Conservation (phyloP, 2,329 filamentous ascomycete species). For the Lecanicillium sp. region DNA sequence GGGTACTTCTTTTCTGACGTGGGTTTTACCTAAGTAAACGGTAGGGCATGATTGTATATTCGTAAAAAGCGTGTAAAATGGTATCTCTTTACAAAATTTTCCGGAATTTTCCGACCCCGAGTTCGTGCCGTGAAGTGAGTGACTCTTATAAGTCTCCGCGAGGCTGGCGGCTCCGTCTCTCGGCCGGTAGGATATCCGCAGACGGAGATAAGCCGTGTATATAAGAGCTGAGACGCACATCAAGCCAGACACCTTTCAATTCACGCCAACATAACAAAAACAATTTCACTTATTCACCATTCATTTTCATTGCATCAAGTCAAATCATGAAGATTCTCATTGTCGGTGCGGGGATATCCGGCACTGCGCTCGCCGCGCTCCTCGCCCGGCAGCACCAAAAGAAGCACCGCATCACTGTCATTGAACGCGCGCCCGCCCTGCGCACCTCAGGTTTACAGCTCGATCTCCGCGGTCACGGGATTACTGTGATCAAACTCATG, state of each 20-base stretch:
- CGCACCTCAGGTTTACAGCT: constrained; percentile 46
- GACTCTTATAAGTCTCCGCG: no score
- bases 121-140: no score
- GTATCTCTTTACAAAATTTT: background rate
- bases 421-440: constrained; percentile 35
- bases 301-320: no score
- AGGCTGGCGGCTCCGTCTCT: background rate
- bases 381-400: constrained; percentile 26
- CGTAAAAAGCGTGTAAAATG: no score
- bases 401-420: constrained; percentile 35
- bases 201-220: constrained; percentile 5
- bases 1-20: constrained; percentile 8
- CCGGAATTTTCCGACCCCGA: no score
- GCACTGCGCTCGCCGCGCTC: constrained; percentile 41
- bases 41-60: background rate
- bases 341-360: constrained; percentile 28
- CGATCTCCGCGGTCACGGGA: constrained; percentile 46
- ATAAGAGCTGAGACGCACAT: no score
- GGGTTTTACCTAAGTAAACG: background rate
- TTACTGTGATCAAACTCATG: constrained; percentile 46
- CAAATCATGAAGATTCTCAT: constrained; percentile 28
- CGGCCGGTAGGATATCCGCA: constrained; percentile 6
- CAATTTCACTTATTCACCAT: background rate
- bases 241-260: background rate
- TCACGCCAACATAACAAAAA: no score